Evolutionary conservation across 805 yeast genomes (phyloP).

Genomic region (Wickerhamomyces subpelliculosus): DNA sequence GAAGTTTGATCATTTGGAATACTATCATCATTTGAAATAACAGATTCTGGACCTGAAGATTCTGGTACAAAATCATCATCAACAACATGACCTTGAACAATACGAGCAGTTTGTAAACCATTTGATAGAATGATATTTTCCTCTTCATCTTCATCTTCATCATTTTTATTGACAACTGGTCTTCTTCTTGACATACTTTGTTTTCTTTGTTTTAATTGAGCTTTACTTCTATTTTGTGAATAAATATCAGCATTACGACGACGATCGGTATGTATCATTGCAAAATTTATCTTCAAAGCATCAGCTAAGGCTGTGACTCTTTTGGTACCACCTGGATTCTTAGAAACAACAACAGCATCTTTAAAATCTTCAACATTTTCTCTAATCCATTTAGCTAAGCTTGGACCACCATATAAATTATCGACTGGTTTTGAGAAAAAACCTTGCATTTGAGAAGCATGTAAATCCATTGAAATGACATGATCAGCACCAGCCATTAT

Average conservation of each 20-base stretch:
- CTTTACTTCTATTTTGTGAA: slow-evolving; percentile 32
- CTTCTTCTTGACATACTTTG: slow-evolving; percentile 41
- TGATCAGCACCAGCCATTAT: slow-evolving; percentile 99
- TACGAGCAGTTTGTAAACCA: slow-evolving; percentile 91
- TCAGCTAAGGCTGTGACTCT: slow-evolving; percentile 98
- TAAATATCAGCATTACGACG: slow-evolving; percentile 72
- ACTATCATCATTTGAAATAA: slow-evolving; percentile 20
- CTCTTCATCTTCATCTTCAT: slow-evolving; percentile 48
- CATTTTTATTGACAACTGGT: slow-evolving; percentile 32
- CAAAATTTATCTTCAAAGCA: slow-evolving; percentile 89
- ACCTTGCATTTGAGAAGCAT: slow-evolving; percentile 99
- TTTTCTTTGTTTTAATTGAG: slow-evolving; percentile 34
- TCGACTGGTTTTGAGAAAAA: slow-evolving; percentile 97
- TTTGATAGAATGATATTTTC: slow-evolving; percentile 65
- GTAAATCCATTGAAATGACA: slow-evolving; percentile 93
- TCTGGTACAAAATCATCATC: slow-evolving; percentile 63
- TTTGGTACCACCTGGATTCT: slow-evolving; percentile 98
- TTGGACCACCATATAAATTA: slow-evolving; percentile 93
- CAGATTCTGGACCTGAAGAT: slow-evolving; percentile 24
- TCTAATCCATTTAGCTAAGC: slow-evolving; percentile 92
- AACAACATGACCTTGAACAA: slow-evolving; percentile 94
- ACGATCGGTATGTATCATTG: slow-evolving; percentile 98
- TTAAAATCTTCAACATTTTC: slow-evolving; percentile 81
- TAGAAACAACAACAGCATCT: slow-evolving; percentile 94
- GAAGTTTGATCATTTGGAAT: slow-evolving; percentile 23